Percentiles rank a stretch among this genome's conserved stretches.
Conservation (phyloP, 257 asterid species). For the Solanum sparsipilum region DNA sequence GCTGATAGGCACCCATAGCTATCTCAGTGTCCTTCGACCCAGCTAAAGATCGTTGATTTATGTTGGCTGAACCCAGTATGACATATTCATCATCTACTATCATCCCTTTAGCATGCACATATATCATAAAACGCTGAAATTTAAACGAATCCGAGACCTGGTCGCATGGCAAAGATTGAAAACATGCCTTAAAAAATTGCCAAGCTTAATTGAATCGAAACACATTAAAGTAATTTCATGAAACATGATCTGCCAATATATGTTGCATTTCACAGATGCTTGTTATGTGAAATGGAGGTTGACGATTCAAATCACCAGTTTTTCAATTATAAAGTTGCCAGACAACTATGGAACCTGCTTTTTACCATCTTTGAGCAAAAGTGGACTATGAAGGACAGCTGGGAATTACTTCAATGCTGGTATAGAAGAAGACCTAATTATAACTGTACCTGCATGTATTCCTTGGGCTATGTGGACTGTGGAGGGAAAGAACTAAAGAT, state of each 20-base stretch:
- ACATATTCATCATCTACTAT: slow-evolving; percentile 83
- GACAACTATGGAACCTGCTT: background rate
- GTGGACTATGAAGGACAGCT: background rate
- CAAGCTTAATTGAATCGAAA: background rate
- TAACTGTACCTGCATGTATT: background rate
- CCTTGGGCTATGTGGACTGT: background rate
- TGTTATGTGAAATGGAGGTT: background rate
- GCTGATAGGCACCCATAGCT: slow-evolving; percentile 95
- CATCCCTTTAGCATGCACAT: slow-evolving; percentile 95
- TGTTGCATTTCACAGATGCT: background rate
- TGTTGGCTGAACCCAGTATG: slow-evolving; percentile 79
- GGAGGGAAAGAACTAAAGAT: background rate
- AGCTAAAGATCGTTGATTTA: slow-evolving; percentile 91
- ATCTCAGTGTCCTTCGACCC: slow-evolving; percentile 89
- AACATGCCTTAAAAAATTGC: background rate
- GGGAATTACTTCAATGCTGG: background rate
- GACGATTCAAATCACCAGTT: background rate
- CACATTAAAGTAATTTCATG: background rate
- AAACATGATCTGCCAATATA: background rate
- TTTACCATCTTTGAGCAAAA: background rate
- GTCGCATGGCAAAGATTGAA: background rate
- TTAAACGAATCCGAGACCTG: slow-evolving; percentile 63
- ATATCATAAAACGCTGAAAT: slow-evolving; percentile 75
- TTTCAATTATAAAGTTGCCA: background rate
- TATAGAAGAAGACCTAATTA: background rate